Evolutionary conservation across 139 green algal genomes (phyloP), one percentile per base, ranked within the genome.

Genomic region (Chloropicon primus): DNA sequence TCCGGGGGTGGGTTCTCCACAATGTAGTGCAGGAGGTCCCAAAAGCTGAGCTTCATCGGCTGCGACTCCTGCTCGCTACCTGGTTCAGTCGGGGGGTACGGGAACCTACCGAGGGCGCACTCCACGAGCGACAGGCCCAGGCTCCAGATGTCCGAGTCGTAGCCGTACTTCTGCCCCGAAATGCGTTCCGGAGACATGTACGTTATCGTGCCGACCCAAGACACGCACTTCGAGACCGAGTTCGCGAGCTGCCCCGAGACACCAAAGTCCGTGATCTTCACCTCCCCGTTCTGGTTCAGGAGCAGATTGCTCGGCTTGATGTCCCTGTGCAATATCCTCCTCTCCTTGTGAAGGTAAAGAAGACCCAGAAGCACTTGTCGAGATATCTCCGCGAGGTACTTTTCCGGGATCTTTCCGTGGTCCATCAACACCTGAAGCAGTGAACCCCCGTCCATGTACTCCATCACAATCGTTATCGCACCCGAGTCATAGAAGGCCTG

Each of bases 181-280:
- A 98, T 93, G 28, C 94, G 90, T 88, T 98, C 94, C 0, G 94
- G 94, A 0, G 88, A 94, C 94, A 98, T 98, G 88, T 98, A 98
- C 0, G 94, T 98, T 22, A 96, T 93, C 0, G 94, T 98, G 54
- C 94, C 94, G 22, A 86, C 84, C 73, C 86, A 88, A 25, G 80
- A 82, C 21, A 27, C 29, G 22, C 80, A 84, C 26, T 82, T 76
- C 2, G 73, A 73, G 27, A 80, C 73, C 22, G 83, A 85, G 72
- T 84, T 82, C 24, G 41, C 78, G 2, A 87, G 72, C 72, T 83
- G 76, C 0, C 79, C 27, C 90, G 77, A 78, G 82, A 98, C 97
- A 41, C 94, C 94, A 90, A 98, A 98, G 85, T 98, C 94, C 2
- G 89, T 87, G 25, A 97, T 92, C 82, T 97, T 97, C 41, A 92